Percentiles rank a stretch among this genome's conserved stretches.
Evolutionary conservation across 805 yeast species (phyloP).

Genomic region (Tetrapisispora arboricola): DNA sequence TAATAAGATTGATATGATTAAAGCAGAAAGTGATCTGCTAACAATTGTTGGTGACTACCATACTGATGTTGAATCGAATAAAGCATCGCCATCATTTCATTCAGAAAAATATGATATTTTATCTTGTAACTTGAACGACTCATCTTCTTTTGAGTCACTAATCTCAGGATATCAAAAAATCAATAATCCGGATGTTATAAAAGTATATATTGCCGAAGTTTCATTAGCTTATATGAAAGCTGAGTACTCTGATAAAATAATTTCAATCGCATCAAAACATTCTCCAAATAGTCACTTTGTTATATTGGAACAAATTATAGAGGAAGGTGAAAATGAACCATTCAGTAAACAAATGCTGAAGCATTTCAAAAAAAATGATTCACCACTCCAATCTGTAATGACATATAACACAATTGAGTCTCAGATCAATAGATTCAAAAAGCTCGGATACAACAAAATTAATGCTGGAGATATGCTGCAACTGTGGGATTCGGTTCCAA

Average conservation of each 20-base stretch:
- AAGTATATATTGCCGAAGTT: slow-evolving; percentile 69
- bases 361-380: slow-evolving; percentile 55
- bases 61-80: slow-evolving; percentile 15
- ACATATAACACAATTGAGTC: slow-evolving; percentile 41
- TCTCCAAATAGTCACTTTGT: slow-evolving; percentile 48
- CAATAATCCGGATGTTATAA: slow-evolving; percentile 28
- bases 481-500: slow-evolving; percentile 45
- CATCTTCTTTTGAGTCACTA: slow-evolving; percentile 28
- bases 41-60: slow-evolving; percentile 33
- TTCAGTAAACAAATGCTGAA: slow-evolving; percentile 66
- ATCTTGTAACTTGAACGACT: slow-evolving; percentile 58
- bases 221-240: slow-evolving; percentile 74
- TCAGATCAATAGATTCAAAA: slow-evolving; percentile 42
- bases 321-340: slow-evolving; percentile 51
- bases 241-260: slow-evolving; percentile 51
- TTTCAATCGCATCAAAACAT: slow-evolving; percentile 32
- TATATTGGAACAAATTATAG: slow-evolving; percentile 61
- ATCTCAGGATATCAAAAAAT: slow-evolving; percentile 4
- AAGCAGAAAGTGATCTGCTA: slow-evolving; percentile 36
- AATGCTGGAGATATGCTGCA: slow-evolving; percentile 46
- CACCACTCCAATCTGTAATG: slow-evolving; percentile 59
- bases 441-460: slow-evolving; percentile 36
- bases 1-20: slow-evolving; percentile 45
- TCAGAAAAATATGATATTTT: slow-evolving; percentile 41
- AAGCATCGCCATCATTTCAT: slow-evolving; percentile 9